Evolutionary conservation across 139 green algal genomes (phyloP), one percentile per base, ranked within the genome.

Genomic region (Edaphochlamys debaryana): DNA sequence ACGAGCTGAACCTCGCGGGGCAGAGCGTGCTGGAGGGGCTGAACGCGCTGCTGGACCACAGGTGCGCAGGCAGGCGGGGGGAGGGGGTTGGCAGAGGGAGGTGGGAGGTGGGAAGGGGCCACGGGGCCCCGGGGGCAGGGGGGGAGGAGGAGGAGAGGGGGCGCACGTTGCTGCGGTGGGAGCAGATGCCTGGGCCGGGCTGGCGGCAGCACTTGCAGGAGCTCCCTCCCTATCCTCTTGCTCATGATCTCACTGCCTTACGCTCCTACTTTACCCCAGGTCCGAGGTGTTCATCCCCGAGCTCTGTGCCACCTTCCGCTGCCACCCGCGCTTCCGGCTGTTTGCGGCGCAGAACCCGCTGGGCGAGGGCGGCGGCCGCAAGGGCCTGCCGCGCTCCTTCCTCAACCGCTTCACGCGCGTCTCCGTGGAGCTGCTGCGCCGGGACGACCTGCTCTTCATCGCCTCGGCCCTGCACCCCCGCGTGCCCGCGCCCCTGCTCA

Each of bases 361-460:
- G 68, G 86, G 89, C 66, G 95, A 99, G 89, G 97, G 97, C 19
- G 97, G 97, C 15, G 97, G 97, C 23, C 91, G 97, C 67, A 98
- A 98, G 87, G 97, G 97, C 23, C 92, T 99, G 74, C 97, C 97
- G 45, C 94, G 92, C 70, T 98, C 94, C 13, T 99, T 99, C 88
- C 91, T 99, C 41, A 99, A 99, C 86, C 91, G 97, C 67, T 99
- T 99, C 92, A 98, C 92, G 2, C 89, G 95, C 23, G 96, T 99
- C 38, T 86, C 92, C 62, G 91, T 98, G 54, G 94, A 99, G 71
- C 84, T 95, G 50, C 93, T 99, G 78, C 58, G 88, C 40, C 68
- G 66, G 0, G 66, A 86, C 0, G 97, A 99, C 87, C 82, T 99
- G 60, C 52, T 87, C 0, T 88, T 93, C 83, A 99, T 99, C 58